Percentiles rank a stretch among this genome's conserved stretches.
phyloP scores from a whole-genome alignment of 768 basidiomycete genomes.

The Pisolithus microcarpus region DNA sequence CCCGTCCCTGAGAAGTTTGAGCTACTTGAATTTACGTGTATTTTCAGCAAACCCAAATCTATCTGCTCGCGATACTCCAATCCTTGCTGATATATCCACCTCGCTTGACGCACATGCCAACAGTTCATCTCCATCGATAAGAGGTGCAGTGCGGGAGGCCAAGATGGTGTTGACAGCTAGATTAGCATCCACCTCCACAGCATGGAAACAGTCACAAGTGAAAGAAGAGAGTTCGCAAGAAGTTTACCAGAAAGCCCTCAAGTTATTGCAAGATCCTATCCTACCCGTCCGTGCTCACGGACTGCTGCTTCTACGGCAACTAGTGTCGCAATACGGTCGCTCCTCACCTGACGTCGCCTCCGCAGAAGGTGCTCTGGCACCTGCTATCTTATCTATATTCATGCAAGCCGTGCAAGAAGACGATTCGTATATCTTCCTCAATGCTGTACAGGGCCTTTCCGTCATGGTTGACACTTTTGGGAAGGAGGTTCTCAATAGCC shows the following conservation, averaged over 20 bases:
- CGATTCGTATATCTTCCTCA: slow-evolving; percentile 92
- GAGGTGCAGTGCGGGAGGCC: slow-evolving; percentile 67
- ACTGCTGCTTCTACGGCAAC: slow-evolving; percentile 69
- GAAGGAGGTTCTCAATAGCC: slow-evolving; percentile 56
- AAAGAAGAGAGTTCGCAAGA: slow-evolving; percentile 39
- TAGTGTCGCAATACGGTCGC: slow-evolving; percentile 42
- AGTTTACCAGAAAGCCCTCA: slow-evolving; percentile 80
- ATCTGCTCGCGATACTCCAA: slow-evolving; percentile 51
- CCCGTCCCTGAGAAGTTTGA: background rate
- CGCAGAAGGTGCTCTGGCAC: slow-evolving; percentile 60
- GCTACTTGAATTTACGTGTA: background rate
- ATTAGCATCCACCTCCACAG: slow-evolving; percentile 50
- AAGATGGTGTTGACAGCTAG: slow-evolving; percentile 79
- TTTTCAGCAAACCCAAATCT: slow-evolving; percentile 46
- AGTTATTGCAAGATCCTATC: slow-evolving; percentile 83
- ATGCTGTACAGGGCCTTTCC: slow-evolving; percentile 86
- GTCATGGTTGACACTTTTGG: slow-evolving; percentile 68
- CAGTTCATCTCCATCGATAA: slow-evolving; percentile 41
- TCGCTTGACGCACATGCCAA: slow-evolving; percentile 53
- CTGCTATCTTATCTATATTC: slow-evolving; percentile 84
- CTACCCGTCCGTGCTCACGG: slow-evolving; percentile 94
- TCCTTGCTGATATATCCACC: slow-evolving; percentile 64
- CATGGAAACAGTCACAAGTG: slow-evolving; percentile 14
- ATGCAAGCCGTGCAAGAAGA: slow-evolving; percentile 80
- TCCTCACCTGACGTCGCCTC: slow-evolving; percentile 2